Base-by-base conservation (phyloP, 2,329 filamentous ascomycete species). In the Fusarium buxicola region DNA sequence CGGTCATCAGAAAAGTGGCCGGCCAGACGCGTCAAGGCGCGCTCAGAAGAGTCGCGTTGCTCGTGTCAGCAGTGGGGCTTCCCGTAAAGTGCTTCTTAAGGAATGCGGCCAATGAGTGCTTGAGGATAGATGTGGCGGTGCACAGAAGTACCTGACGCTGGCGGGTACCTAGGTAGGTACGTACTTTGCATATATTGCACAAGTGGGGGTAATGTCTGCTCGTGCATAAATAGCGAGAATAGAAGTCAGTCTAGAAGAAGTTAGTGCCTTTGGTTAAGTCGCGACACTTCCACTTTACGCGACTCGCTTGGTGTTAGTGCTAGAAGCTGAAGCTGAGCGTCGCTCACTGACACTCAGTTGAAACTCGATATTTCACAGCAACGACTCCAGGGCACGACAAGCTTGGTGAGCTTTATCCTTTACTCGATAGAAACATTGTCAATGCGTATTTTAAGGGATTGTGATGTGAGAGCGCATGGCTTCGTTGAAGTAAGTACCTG, bases 1-100 rank as follows among this genome's bases (percentile, higher is more conserved):
- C 63, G 45, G 27, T 21, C 46, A 60, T 64, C 50, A 63, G 58
- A 62, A 67, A 66, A 66, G 63, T 66, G 47, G 63, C 55, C 51
- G 51, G 39, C 35, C 30, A 39, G 48, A 66, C 63, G 63, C 63
- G 63, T 54, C 38, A 21, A 41, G 41, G 47, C 63, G 63, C 63
- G 63, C 30, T 38, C 30, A 39, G n/a, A 18, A 10, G 8, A 21
- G 16, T 49, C 63, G 63, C 63, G 63, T 66, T 51, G 31, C 55
- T 39, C 59, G 54, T 48, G 59, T 51, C 48, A 39, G 43, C 27
- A 35, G 59, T 15, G 63, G 63, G 55, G 44, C 54, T 25, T 21
- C 16, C 25, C 12, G 21, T 64, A 48, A 52, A 66, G 59, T 66
- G 55, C 38, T 41, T 47, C 40, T 28, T 16, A 25, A 25, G 35